Conservation (phyloP, 192 early-diverging fungal species). For the Polychytrium aggregatum region DNA sequence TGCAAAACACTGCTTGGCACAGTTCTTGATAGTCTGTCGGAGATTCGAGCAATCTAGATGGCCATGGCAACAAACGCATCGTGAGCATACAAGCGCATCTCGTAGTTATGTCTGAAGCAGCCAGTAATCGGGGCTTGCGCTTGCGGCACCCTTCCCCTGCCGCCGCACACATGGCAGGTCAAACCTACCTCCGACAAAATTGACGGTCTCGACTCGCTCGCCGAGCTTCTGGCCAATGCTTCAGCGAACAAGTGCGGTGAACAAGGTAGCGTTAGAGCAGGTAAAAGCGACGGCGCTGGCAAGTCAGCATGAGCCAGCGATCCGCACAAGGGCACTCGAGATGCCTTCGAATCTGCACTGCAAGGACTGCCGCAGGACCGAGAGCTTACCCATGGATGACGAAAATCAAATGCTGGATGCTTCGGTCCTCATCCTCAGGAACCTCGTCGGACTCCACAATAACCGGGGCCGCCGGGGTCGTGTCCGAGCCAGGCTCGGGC, state of each 20-base stretch:
- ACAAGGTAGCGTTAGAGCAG: too few species aligned
- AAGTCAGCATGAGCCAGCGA: too few species aligned
- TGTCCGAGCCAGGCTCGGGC: not conserved
- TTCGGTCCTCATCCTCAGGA: conserved; percentile 47
- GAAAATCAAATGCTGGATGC: conserved; percentile 67
- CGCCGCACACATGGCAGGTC: too few species aligned
- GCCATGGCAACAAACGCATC: conserved; percentile 6
- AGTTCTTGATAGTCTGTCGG: conserved; percentile 51
- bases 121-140: conserved; percentile 9
- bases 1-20: conserved; percentile 24
- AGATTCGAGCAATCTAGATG: conserved; percentile 55
- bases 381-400: conserved; percentile 61
- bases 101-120: conserved; percentile 3
- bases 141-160: too few species aligned
- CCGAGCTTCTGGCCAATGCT: conserved; percentile 74
- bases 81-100: too few species aligned
- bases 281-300: too few species aligned
- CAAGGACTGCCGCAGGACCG: not conserved
- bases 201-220: conserved; percentile 56
- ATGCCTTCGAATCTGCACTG: not conserved
- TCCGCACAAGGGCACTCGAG: not conserved
- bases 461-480: not conserved
- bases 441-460: conserved; percentile 41
- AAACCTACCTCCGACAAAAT: conserved; percentile 41
- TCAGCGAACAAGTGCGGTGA: too few species aligned